phyloP scores from a whole-genome alignment of 257 asterid species.

The Striga asiatica region DNA sequence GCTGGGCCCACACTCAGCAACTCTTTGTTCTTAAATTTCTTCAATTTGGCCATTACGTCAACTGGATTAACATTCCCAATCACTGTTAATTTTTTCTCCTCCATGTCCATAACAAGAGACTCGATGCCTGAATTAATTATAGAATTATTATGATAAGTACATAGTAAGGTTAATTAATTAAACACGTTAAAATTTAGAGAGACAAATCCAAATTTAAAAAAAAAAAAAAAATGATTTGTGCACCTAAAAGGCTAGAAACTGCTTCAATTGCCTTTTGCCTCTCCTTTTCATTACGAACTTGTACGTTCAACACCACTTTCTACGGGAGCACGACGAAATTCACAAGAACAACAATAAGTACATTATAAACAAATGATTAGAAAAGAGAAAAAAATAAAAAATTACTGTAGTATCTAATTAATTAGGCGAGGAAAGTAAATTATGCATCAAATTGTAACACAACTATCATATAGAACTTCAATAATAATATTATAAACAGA shows the following conservation, averaged over 20 bases:
- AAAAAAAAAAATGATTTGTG: not conserved
- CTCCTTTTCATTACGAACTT: slow-evolving; percentile 27
- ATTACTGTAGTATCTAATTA: not conserved
- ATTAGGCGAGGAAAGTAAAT: not conserved
- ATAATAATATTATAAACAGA: too few species aligned
- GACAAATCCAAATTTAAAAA: too few species aligned
- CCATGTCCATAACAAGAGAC: slow-evolving; percentile 34
- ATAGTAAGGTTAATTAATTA: too few species aligned
- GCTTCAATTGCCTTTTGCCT: slow-evolving; percentile 51
- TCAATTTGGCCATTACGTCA: slow-evolving; percentile 29
- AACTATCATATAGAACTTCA: too few species aligned
- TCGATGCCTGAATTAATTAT: slow-evolving; percentile 33
- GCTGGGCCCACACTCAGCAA: slow-evolving; percentile 37
- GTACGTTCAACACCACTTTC: slow-evolving; percentile 48
- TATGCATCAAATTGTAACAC: too few species aligned
- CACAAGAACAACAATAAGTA: not conserved
- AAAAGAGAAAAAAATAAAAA: too few species aligned
- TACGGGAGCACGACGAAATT: slow-evolving; percentile 14
- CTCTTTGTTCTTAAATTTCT: slow-evolving; percentile 21
- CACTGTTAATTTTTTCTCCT: slow-evolving; percentile 38
- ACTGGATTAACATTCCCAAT: slow-evolving; percentile 43
- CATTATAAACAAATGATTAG: not conserved
- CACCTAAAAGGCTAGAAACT: slow-evolving; percentile 43
- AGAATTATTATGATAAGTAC: too few species aligned
- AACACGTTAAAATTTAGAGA: too few species aligned